phyloP scores from a whole-genome alignment of 176 grass and related monocot genomes.

The Zoysia pacifica region DNA sequence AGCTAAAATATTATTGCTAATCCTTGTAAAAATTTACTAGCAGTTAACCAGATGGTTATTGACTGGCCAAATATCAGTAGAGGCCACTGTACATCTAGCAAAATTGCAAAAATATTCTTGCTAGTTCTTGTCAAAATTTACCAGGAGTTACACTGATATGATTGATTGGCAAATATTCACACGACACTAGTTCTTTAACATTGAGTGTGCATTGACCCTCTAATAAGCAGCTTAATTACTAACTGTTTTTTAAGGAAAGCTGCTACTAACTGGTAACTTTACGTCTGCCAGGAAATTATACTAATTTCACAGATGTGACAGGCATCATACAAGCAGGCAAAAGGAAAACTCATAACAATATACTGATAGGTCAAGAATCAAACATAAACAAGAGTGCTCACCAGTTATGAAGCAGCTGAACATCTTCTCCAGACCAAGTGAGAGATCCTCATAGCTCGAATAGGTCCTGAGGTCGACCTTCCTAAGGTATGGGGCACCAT shows the following conservation, averaged over 20 bases:
- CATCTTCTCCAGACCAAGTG: conserved; percentile 70
- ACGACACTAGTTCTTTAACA: not conserved
- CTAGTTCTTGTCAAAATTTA: no score
- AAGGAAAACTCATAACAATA: not conserved
- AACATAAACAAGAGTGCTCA: conserved; percentile 28
- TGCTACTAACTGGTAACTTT: not conserved
- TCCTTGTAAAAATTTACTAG: no score
- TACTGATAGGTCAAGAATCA: not conserved
- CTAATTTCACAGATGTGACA: not conserved
- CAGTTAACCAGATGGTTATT: not conserved
- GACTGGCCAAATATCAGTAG: not conserved
- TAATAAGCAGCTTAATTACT: not conserved
- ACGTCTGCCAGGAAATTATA: not conserved
- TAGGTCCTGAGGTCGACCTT: conserved; percentile 84
- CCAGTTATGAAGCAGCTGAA: conserved; percentile 78
- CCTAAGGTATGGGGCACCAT: conserved; percentile 74
- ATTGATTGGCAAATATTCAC: no score
- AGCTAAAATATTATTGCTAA: no score
- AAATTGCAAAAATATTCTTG: no score
- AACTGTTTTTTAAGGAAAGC: no score
- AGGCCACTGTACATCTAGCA: not conserved
- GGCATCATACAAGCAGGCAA: not conserved
- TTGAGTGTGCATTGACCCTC: not conserved
- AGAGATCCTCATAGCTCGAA: conserved; percentile 67
- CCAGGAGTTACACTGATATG: no score